Base-by-base conservation (phyloP, 2,329 filamentous ascomycete genomes). In the Colletotrichum horii region DNA sequence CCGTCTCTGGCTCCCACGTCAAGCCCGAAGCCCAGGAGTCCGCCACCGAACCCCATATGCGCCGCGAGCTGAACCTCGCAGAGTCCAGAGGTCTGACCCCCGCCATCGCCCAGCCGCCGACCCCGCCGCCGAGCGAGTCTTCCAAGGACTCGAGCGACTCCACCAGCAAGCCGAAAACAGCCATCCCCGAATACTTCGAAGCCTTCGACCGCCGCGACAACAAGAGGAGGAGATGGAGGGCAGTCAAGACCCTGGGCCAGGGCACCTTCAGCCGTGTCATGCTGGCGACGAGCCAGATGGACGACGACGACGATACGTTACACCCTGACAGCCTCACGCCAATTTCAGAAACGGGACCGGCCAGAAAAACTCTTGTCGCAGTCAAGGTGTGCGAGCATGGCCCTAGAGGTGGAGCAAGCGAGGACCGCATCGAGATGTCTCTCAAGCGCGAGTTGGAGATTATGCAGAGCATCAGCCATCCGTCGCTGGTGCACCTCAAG, bases 321-420 rank as follows among this genome's bases (percentile, higher is more conserved):
- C 80, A 84, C 78, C 78, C 82, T 79, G 82, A 85, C 82, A 77
- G 85, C 83, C 74, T 80, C 14, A 80, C 80, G 3, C 78, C 82
- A 81, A 87, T 80, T 88, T 89, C 82, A 82, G 85, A 55, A 77
- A 82, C 76, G n/a, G 79, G 78, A 70, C 83, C 69, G 76, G 78
- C 76, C 65, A 84, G 93, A n/a, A 94, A 93, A 81, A 95, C 94
- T 68, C 88, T 99, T 16, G 97, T 98, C 4, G 97, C 97, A 2
- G 93, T 99, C 82, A 99, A 99, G 84, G 93, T 99, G 60, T 96
- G 97, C 82, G 95, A 98, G 83, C 96, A 98, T 84, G 97, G 96
- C 5, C 96, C 97, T 2, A 95, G 95, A 28, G 97, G 97, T 68
- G 96, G 96, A 61, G 96, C 96, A 6, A 97, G 97, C 65, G 96